A percentile compares a stretch with the other conserved stretches of the same genome.
These are phyloP conservation scores for Diaporthe helianthi DNA, from an alignment of 2,329 filamentous ascomycete species.

Conservation along the genomic window DNA sequence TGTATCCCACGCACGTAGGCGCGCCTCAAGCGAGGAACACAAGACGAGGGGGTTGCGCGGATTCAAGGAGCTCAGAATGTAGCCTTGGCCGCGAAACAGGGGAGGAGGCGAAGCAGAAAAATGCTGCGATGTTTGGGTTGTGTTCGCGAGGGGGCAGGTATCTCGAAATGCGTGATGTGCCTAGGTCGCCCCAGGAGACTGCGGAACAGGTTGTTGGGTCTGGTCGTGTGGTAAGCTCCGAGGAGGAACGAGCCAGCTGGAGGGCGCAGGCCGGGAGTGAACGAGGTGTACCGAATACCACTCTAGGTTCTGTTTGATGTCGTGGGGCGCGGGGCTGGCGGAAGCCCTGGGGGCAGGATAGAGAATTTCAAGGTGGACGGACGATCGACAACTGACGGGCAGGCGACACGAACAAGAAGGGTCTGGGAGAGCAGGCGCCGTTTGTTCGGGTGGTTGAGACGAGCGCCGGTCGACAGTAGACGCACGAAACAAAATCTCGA, in stretches of 20 bases:
- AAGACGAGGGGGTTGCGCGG: constrained; percentile 28
- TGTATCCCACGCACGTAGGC: constrained; percentile 32
- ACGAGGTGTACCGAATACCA: constrained; percentile 27
- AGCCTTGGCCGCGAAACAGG: constrained; percentile 25
- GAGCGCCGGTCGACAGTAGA: constrained; percentile 8
- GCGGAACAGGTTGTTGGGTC: background rate
- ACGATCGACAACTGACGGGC: background rate
- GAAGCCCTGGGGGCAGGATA: constrained; percentile 5
- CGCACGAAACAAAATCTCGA: constrained; percentile 5
- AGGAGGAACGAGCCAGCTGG: background rate
- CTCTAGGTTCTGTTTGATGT: constrained; percentile 27
- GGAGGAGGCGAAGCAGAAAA: background rate
- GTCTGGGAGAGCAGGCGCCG: constrained; percentile 1
- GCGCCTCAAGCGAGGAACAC: constrained; percentile 31
- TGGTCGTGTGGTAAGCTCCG: constrained; percentile 24
- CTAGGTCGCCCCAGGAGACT: constrained; percentile 10
- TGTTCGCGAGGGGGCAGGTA: constrained; percentile 14
- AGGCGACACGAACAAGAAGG: background rate
- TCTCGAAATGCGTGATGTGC: constrained; percentile 17
- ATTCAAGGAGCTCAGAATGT: constrained; percentile 15
- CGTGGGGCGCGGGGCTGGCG: constrained; percentile 23
- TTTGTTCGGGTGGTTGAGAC: constrained; percentile 15
- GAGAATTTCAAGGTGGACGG: background rate
- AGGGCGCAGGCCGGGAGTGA: constrained; percentile 24
- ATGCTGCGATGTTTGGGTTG: background rate